Evolutionary conservation across 345 rosid genomes (phyloP), one percentile per base, ranked within the genome.

Genomic region (Boechera retrofracta): DNA sequence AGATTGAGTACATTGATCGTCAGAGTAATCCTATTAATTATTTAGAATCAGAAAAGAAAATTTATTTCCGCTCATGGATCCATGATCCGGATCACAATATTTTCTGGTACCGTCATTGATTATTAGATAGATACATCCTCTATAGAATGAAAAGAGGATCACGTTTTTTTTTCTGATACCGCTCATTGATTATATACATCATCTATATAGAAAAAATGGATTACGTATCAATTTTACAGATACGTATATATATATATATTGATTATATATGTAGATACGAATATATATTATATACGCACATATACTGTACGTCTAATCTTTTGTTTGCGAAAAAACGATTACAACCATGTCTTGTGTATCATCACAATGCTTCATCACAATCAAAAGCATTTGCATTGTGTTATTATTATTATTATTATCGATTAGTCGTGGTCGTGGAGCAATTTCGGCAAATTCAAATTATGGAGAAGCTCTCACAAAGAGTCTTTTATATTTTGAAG

Each of bases 401-500:
- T 28, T 70, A 10, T 38, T 71, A 11, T 8, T 55, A 21, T 21
- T 21, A 28, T 9, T 57, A 29, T 12, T 77, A 48, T 64, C 47
- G 21, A 57, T 71, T 29, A 0, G 54, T 47, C 11, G 54, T 47
- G 67, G 24, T 47, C 11, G 54, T 47, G 67, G 24, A 61, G 38
- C 10, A 32, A 45, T 28, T 6, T 56, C 52, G 57, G 81, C 64
- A 59, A 82, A 83, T 78, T 77, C 64, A 71, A 83, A 85, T 78
- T 89, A 89, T 53, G 81, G 79, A 35, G 69, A 71, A 15, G 95
- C 95, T 47, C 85, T 91, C 31, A 78, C 87, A 10, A 88, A 89
- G 84, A 83, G 87, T 58, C 69, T 91, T 78, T 77, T 89, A 75
- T 91, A 82, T 77, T 91, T 82, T 32, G 93, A 91, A 80, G 94